Conservation (phyloP, 768 basidiomycete genomes). For the Kwoniella europaea region DNA sequence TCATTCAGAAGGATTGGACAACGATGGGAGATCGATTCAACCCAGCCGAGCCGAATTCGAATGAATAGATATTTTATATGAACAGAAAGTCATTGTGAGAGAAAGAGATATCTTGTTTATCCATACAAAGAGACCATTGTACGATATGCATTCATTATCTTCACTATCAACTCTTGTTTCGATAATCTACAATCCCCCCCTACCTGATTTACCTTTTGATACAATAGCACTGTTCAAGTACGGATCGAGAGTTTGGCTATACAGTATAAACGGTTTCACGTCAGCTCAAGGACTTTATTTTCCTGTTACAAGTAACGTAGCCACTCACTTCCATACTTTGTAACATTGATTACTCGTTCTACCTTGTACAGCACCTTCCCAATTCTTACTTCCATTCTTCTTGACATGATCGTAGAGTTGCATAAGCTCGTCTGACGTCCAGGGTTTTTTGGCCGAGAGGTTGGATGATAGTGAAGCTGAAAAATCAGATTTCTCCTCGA, state of each 20-base stretch:
- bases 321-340: slow-evolving; percentile 20
- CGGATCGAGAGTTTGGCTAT: not conserved
- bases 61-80: not conserved
- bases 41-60: not conserved
- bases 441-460: not conserved
- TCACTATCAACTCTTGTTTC: not conserved
- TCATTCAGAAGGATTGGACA: not conserved
- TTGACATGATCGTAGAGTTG: slow-evolving; percentile 22
- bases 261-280: not conserved
- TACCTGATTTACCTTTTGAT: not conserved
- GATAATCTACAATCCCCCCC: not conserved
- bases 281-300: not conserved
- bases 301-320: not conserved
- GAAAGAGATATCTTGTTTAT: not conserved
- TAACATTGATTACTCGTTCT: slow-evolving; percentile 22
- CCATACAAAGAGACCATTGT: not conserved
- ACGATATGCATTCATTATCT: not conserved
- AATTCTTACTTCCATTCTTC: slow-evolving; percentile 3
- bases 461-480: not conserved
- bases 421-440: slow-evolving; percentile 19
- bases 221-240: not conserved
- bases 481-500: not conserved
- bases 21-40: not conserved
- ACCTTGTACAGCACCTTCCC: slow-evolving; percentile 15
- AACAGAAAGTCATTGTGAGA: not conserved